Evolutionary conservation across 148 eudicot species (phyloP).

Genomic region (Vaccinium corymbosum): DNA sequence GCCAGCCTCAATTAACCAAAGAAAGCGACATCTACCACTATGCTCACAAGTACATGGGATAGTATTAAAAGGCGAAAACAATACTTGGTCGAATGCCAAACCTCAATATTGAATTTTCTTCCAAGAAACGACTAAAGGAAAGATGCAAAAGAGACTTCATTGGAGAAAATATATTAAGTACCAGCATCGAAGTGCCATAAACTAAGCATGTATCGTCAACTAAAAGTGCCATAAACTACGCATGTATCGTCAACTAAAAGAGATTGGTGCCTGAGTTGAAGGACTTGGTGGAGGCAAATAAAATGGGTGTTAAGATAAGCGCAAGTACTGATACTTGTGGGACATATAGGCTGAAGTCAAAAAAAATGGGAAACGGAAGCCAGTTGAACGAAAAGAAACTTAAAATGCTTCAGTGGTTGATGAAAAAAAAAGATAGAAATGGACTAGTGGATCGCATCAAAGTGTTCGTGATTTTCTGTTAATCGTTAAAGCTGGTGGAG

Average conservation of each 20-base stretch:
- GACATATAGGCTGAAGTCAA: neutral
- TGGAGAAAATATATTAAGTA: neutral
- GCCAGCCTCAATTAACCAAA: neutral
- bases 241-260: neutral
- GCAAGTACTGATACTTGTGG: neutral
- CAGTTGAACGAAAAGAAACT: neutral
- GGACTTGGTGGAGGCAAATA: neutral
- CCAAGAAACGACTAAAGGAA: neutral
- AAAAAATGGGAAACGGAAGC: neutral
- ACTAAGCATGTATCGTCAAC: neutral
- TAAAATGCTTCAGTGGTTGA: neutral
- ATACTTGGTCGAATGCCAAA: too few relatives aligned
- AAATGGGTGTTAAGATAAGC: neutral
- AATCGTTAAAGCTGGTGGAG: neutral
- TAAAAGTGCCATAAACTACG: neutral
- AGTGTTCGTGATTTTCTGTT: neutral
- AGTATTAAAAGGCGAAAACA: neutral
- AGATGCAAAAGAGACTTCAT: neutral
- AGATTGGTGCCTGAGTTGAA: neutral
- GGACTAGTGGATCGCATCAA: neutral
- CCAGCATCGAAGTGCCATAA: neutral
- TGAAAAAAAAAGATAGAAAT: neutral
- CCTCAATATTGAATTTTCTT: neutral
- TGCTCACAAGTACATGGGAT: neutral
- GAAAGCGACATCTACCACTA: neutral